Evolutionary conservation across 352 stramenopile species (phyloP), one percentile per base, ranked within the genome.

Genomic region (Phytophthora sp.): DNA sequence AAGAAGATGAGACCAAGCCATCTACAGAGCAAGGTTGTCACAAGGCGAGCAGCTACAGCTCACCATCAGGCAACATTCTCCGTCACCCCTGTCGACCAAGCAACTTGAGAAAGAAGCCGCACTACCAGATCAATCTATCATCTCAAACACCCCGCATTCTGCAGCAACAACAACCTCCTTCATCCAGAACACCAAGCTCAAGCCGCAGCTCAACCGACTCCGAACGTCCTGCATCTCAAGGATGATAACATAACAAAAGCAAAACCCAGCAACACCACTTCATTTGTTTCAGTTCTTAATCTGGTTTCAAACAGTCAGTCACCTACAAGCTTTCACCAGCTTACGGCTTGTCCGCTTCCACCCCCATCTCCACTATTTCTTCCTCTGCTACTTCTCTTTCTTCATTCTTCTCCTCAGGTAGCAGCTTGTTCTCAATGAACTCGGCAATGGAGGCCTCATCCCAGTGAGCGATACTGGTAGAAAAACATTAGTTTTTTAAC

Each of bases 361-460:
- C 63, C 38, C 62, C 57, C 49, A 68, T 53, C 21, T 79, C 65
- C 8, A 69, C 63, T 0, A 68, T 46, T 29, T 71, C 41, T 36
- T 72, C 54, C 20, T 60, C 15, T 1, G 64, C 31, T 4, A 44
- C 47, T 9, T 61, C 54, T 9, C 51, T 53, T 1, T 58, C 45
- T 3, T 71, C 59, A 12, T 52, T 16, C 3, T 69, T 49, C 6
- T 76, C 64, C 8, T 73, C 53, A 26, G 61, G 52, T 54, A 78
- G 63, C 41, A 92, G 29, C 55, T 92, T 92, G 7, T 79, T 80
- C 21, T 63, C 71, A 41, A 92, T 81, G 50, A 89, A 90, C 76
- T 92, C 83, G 7, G 74, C 73, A 67, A 92, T 90, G 7, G 83
- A 82, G 24, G 87, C 77, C 59, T 92, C 83, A 27, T 92, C 80